Evolutionary conservation across 2,329 filamentous ascomycete genomes (phyloP), one percentile per base, ranked within the genome.

Genomic region (Nigrospora osmanthi): DNA sequence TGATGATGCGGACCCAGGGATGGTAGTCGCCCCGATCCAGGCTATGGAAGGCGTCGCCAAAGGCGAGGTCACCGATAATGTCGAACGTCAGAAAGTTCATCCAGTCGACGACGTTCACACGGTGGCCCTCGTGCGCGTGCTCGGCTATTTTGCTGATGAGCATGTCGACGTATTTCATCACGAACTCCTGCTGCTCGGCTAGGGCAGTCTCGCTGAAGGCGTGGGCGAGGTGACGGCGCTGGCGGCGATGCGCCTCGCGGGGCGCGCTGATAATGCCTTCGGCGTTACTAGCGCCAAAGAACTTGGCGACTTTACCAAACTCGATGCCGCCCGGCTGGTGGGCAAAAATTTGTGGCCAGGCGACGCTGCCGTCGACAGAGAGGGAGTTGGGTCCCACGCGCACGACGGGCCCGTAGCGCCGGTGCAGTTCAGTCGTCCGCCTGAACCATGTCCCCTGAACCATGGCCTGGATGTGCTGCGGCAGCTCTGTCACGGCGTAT

Each of bases 1-100:
- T 51, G 32, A 67, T 59, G 3, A 61, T 47, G 4, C 53, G 48
- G 3, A 61, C 52, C 64, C 65, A 68, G 33, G 61, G 61, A 43
- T 61, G 56, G 44, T 59, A 63, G 41, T 50, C 47, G 51, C 60
- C 61, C 30, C 53, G 52, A 16, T 60, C 49, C 14, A 70, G 51
- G 43, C 58, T 61, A 11, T 58, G 58, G 47, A 70, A 71, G 3
- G 66, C 60, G 36, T 40, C 30, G 15, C 30, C 39, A 3, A 40
- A 40, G 11, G 30, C 34, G 6, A 40, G 11, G 30, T 40, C 39
- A 6, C 39, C 39, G 12, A 40, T 40, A 14, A 19, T 34, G 30
- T 40, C 39, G n/a, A 40, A 40, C 7, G 30, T 34, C 68, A 59
- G 50, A n/a, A 45, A 52, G 16, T 51, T 50, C 14, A 45, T 44